These are phyloP conservation scores for Aspergillus bombycis DNA, from an alignment of 2,329 filamentous ascomycete species.

Conservation along the genomic window DNA sequence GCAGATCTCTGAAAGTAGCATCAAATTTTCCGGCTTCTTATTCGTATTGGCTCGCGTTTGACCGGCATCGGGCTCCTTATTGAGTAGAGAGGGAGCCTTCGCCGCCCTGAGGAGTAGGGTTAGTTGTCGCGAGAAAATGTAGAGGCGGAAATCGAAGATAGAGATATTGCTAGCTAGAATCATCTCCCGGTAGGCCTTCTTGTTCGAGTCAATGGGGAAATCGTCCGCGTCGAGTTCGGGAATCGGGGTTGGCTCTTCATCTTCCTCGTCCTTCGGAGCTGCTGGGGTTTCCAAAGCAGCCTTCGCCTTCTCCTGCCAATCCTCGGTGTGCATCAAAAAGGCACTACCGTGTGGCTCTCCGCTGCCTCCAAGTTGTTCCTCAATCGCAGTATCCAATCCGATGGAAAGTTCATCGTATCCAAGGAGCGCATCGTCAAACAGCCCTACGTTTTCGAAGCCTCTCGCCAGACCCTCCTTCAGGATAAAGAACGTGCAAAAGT, in stretches of 20 bases:
- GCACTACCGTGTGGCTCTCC: conserved; percentile 70
- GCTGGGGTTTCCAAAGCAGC: conserved; percentile 50
- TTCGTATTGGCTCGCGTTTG: conserved; percentile 56
- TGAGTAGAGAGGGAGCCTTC: conserved; percentile 55
- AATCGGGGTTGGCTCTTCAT: conserved; percentile 28
- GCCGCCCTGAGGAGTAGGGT: conserved; percentile 78
- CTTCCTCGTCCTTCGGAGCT: conserved; percentile 34
- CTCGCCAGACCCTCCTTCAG: conserved; percentile 92
- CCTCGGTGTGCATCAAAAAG: conserved; percentile 73
- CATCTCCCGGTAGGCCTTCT: conserved; percentile 84
- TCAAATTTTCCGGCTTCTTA: conserved; percentile 70
- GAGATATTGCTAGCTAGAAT: conserved; percentile 96
- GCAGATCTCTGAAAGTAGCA: conserved; percentile 83
- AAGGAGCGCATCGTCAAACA: conserved; percentile 92
- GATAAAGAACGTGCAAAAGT: conserved; percentile 99
- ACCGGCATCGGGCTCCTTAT: conserved; percentile 28
- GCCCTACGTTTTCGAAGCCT: conserved; percentile 92
- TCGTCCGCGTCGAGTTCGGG: conserved; percentile 34
- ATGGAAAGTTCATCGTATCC: conserved; percentile 93
- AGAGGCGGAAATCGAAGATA: conserved; percentile 90
- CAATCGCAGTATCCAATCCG: conserved; percentile 79
- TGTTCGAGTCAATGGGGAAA: conserved; percentile 56
- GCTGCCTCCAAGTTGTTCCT: conserved; percentile 68
- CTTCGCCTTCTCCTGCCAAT: conserved; percentile 65
- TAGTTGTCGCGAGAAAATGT: conserved; percentile 89